These are phyloP conservation scores for Xylariaceae sp. DNA, from an alignment of 2,329 filamentous ascomycete genomes.

Conservation along the genomic window DNA sequence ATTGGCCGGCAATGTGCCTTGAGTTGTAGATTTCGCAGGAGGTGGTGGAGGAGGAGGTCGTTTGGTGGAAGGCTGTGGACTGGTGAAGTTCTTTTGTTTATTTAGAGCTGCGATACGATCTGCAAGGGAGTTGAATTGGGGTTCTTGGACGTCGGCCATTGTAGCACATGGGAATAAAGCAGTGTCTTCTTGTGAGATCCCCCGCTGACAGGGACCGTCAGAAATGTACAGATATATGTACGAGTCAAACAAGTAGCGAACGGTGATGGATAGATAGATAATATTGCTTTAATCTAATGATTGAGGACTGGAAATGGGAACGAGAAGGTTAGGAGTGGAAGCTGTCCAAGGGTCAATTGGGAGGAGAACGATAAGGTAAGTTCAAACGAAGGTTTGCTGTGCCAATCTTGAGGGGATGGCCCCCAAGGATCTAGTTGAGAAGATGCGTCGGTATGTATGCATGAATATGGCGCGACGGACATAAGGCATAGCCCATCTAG, in stretches of 20 bases:
- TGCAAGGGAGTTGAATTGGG: slow-evolving; percentile 61
- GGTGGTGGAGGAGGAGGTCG: slow-evolving; percentile 51
- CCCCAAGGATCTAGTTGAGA: no score
- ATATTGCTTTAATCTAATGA: not conserved
- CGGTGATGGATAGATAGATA: not conserved
- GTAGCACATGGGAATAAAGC: not conserved
- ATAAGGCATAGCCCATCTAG: slow-evolving; percentile 21
- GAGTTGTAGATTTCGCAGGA: slow-evolving; percentile 43
- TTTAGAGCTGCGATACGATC: slow-evolving; percentile 68
- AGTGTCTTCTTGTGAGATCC: no score
- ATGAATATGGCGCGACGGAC: not conserved
- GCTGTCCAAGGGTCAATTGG: not conserved
- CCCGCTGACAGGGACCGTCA: no score
- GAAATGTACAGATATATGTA: no score
- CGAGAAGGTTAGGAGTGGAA: not conserved
- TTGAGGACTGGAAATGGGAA: slow-evolving; percentile 5
- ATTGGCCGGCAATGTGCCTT: slow-evolving; percentile 40
- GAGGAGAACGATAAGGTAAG: not conserved
- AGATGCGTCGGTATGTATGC: no score
- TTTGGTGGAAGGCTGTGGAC: slow-evolving; percentile 38
- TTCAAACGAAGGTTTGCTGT: not conserved
- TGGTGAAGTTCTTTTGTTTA: slow-evolving; percentile 60
- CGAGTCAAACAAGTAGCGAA: not conserved
- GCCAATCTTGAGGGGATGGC: not conserved
- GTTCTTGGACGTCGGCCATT: slow-evolving; percentile 66